Conservation (phyloP, 2,329 filamentous ascomycete species). For the Fusarium sp. region DNA sequence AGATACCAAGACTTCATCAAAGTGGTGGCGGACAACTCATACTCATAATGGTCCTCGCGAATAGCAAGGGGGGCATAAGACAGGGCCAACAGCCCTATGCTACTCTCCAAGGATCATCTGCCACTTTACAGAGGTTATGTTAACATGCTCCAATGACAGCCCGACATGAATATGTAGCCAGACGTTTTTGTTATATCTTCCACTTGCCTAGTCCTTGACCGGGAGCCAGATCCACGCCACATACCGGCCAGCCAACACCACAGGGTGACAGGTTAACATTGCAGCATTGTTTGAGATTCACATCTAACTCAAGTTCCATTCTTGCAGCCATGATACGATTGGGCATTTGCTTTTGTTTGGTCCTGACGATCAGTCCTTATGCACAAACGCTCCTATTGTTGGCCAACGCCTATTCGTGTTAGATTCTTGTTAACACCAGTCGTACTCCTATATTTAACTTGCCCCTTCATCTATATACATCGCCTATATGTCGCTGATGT, state of each 20-base stretch:
- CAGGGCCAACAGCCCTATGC: neutral
- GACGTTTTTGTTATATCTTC: constrained; percentile 28
- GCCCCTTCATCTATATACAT: neutral
- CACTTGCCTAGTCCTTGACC: constrained; percentile 15
- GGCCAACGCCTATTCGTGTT: constrained; percentile 5
- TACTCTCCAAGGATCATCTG: neutral
- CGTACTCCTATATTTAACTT: neutral
- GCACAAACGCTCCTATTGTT: constrained; percentile 3
- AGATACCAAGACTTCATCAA: neutral
- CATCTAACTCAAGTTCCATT: constrained; percentile 18
- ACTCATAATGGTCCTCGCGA: neutral
- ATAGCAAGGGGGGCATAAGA: constrained; percentile 2
- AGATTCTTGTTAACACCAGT: neutral
- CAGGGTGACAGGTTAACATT: constrained; percentile 4
- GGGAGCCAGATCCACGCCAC: constrained; percentile 43
- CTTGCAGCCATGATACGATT: constrained; percentile 22
- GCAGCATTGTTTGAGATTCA: constrained; percentile 27
- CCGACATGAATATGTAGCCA: constrained; percentile 19
- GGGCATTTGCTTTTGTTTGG: constrained; percentile 26
- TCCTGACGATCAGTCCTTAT: constrained; percentile 21
- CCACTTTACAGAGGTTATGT: neutral
- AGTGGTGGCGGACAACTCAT: neutral
- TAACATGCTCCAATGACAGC: neutral
- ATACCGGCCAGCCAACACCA: constrained; percentile 34
- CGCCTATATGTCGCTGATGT: neutral